Evolutionary conservation across 2,329 filamentous ascomycete species (phyloP).

Genomic region (Rhynchosporium graminicola): DNA sequence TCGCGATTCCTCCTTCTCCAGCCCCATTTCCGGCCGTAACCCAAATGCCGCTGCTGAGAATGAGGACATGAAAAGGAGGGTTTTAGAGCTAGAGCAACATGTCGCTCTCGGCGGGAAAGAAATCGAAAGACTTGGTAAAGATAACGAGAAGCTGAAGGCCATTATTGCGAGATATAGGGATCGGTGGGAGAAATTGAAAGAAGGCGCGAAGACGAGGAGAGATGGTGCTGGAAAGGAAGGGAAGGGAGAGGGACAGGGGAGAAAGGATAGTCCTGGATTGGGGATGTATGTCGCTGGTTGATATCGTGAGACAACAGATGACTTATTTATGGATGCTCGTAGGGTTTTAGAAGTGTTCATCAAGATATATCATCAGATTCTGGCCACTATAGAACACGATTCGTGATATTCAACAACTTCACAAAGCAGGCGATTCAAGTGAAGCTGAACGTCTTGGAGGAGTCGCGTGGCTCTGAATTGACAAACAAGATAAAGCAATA

Average conservation of each 20-base stretch:
- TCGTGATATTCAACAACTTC: too few relatives aligned
- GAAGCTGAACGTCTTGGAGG: too few relatives aligned
- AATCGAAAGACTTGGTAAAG: slow-evolving; percentile 61
- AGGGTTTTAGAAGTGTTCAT: too few relatives aligned
- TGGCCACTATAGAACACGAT: too few relatives aligned
- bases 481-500: too few relatives aligned
- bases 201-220: slow-evolving; percentile 54
- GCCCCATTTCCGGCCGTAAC: too few relatives aligned
- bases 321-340: too few relatives aligned
- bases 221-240: slow-evolving; percentile 31
- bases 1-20: slow-evolving; percentile 27
- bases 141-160: slow-evolving; percentile 60
- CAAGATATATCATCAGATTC: too few relatives aligned
- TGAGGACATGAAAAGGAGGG: slow-evolving; percentile 50
- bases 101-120: slow-evolving; percentile 58
- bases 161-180: slow-evolving; percentile 59
- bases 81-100: slow-evolving; percentile 69
- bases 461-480: too few relatives aligned
- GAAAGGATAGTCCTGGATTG: slow-evolving; percentile 20
- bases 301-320: background rate
- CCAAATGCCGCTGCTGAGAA: slow-evolving; percentile 40
- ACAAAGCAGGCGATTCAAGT: too few relatives aligned
- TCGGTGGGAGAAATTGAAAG: slow-evolving; percentile 69
- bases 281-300: slow-evolving; percentile 19
- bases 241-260: slow-evolving; percentile 17